Percentiles rank a stretch among this genome's conserved stretches.
phyloP scores from a whole-genome alignment of 148 eudicot species.

The Camellia japonica region DNA sequence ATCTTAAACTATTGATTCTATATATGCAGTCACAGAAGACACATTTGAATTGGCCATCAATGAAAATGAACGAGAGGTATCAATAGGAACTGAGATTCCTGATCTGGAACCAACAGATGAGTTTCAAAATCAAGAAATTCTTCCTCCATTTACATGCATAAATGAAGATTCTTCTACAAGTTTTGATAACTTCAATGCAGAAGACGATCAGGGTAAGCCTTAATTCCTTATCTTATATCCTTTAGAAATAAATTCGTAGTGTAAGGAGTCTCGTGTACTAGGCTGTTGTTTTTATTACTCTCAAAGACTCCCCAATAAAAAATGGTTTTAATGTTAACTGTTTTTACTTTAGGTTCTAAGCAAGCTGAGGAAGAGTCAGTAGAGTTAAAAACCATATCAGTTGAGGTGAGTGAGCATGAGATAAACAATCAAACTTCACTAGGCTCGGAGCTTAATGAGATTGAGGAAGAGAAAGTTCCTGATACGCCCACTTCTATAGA shows the following conservation, averaged over 20 bases:
- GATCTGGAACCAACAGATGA: constrained; percentile 40
- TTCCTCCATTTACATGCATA: constrained; percentile 21
- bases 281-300: too few relatives aligned
- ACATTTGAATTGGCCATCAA: constrained; percentile 21
- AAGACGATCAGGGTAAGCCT: constrained; percentile 34
- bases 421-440: constrained; percentile 15
- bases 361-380: constrained; percentile 32
- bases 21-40: constrained; percentile 29
- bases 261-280: too few relatives aligned
- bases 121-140: constrained; percentile 35
- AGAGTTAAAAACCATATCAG: constrained; percentile 23
- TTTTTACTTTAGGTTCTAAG: constrained; percentile 30
- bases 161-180: constrained; percentile 35
- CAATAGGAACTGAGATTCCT: constrained; percentile 60
- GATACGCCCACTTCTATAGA: constrained; percentile 63
- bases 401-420: constrained; percentile 26
- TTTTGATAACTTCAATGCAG: constrained; percentile 18
- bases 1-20: background rate
- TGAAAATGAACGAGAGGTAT: constrained; percentile 51
- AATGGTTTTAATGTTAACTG: too few relatives aligned
- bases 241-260: too few relatives aligned
- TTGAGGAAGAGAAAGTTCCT: constrained; percentile 60
- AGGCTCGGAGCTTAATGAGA: constrained; percentile 34
- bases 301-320: too few relatives aligned
- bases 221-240: too few relatives aligned